Conservation (phyloP, 805 yeast genomes). For the Zygoascus flipseniorum region DNA sequence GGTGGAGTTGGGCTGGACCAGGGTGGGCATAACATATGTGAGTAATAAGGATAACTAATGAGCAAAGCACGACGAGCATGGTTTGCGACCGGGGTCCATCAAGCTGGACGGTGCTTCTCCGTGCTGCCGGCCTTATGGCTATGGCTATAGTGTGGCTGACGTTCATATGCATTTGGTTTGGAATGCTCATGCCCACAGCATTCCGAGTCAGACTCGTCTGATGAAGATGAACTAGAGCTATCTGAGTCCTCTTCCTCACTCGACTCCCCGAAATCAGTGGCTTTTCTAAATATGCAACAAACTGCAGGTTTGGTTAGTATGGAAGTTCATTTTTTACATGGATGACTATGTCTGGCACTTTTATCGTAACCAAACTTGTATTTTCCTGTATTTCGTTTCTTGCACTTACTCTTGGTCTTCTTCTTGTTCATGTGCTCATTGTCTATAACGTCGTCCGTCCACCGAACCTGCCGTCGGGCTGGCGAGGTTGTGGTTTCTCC, state of each 20-base stretch:
- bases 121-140: too few relatives aligned
- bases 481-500: conserved; percentile 1
- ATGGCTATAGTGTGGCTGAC: conserved; percentile 46
- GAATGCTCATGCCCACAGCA: conserved; percentile 19
- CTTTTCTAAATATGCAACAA: conserved; percentile 57
- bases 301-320: conserved; percentile 10
- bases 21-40: too few relatives aligned
- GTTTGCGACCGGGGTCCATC: too few relatives aligned
- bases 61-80: too few relatives aligned
- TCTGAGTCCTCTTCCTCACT: conserved; percentile 24
- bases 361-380: too few relatives aligned
- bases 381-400: neutral
- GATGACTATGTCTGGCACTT: too few relatives aligned
- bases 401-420: conserved; percentile 54
- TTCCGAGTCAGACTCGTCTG: conserved; percentile 25
- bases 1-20: too few relatives aligned
- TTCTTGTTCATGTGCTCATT: conserved; percentile 85
- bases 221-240: conserved; percentile 23
- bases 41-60: too few relatives aligned
- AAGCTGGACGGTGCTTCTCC: too few relatives aligned
- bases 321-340: too few relatives aligned
- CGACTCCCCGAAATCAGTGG: conserved; percentile 31
- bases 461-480: conserved; percentile 50
- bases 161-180: conserved; percentile 78
- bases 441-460: conserved; percentile 83